Evolutionary conservation across 2,329 filamentous ascomycete species (phyloP).

Genomic region (Microdochium paspali): DNA sequence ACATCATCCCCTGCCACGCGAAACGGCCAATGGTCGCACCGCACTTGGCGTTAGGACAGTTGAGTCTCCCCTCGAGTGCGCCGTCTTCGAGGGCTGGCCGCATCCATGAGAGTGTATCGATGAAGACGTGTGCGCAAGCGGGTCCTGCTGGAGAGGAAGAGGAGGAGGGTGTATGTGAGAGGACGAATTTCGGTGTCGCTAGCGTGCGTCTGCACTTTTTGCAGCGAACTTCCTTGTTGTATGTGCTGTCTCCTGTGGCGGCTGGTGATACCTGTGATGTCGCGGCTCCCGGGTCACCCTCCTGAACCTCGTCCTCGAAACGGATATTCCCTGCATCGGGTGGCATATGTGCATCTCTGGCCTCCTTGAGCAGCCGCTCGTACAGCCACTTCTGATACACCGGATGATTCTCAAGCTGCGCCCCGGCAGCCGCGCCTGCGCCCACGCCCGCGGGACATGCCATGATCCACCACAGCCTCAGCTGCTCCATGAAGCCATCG

Average conservation of each 20-base stretch:
- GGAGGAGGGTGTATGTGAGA: constrained; percentile 44
- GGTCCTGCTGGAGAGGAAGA: constrained; percentile 6
- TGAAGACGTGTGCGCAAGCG: constrained; percentile 74
- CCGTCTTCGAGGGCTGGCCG: constrained; percentile 70
- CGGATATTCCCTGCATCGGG: constrained; percentile 67
- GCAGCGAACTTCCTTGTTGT: constrained; percentile 61
- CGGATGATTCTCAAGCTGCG: constrained; percentile 52
- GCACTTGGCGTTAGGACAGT: constrained; percentile 73
- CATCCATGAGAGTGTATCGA: constrained; percentile 96
- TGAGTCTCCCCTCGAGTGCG: constrained; percentile 71
- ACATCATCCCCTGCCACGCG: constrained; percentile 91
- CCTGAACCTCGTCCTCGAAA: constrained; percentile 64
- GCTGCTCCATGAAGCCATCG: constrained; percentile 80
- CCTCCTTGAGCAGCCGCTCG: constrained; percentile 42
- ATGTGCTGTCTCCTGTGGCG: constrained; percentile 4
- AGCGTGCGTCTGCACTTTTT: constrained; percentile 75
- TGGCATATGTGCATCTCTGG: constrained; percentile 64
- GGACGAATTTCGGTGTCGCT: constrained; percentile 50
- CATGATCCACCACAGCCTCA: constrained; percentile 83
- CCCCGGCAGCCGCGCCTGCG: too few species aligned
- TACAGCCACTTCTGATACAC: constrained; percentile 68
- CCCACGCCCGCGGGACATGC: constrained; percentile 59
- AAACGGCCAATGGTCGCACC: constrained; percentile 82
- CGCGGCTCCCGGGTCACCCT: constrained; percentile 13
- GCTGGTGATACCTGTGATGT: constrained; percentile 10